These are phyloP conservation scores for Stagonosporopsis chrysanthemi DNA, from an alignment of 2,329 filamentous ascomycete genomes.

Conservation along the genomic window DNA sequence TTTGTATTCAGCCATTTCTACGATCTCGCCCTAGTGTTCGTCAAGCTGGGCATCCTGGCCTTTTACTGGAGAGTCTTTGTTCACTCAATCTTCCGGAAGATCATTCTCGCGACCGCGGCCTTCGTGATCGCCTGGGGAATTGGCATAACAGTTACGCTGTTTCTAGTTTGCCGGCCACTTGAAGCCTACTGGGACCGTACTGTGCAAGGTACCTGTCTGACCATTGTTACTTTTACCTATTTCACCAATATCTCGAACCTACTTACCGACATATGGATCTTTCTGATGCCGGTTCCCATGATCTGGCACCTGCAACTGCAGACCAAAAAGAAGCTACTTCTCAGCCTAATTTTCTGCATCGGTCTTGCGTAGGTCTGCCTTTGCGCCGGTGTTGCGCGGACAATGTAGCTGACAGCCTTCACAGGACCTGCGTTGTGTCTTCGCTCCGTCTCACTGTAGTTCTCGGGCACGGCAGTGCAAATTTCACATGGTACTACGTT, in stretches of 20 bases:
- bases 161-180: constrained; percentile 40
- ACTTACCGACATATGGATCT: constrained; percentile 45
- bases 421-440: constrained; percentile 44
- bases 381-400: not conserved
- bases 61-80: constrained; percentile 47
- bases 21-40: constrained; percentile 41
- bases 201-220: constrained; percentile 39
- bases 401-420: not conserved
- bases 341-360: constrained; percentile 44
- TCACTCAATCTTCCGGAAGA: constrained; percentile 37
- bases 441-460: constrained; percentile 43
- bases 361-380: constrained; percentile 40
- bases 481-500: constrained; percentile 47
- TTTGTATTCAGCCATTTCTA: constrained; percentile 48
- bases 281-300: constrained; percentile 45
- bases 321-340: constrained; percentile 42
- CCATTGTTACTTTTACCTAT: constrained; percentile 42
- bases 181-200: constrained; percentile 39
- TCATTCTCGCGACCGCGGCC: constrained; percentile 39
- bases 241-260: constrained; percentile 48
- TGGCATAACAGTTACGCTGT: constrained; percentile 41
- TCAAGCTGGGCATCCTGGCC: constrained; percentile 45
- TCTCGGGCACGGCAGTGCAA: constrained; percentile 38
- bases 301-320: constrained; percentile 46
- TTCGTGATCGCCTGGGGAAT: constrained; percentile 43